phyloP scores from a whole-genome alignment of 225 moss, liverwort and hornwort species.

The Polytrichum formosum region DNA sequence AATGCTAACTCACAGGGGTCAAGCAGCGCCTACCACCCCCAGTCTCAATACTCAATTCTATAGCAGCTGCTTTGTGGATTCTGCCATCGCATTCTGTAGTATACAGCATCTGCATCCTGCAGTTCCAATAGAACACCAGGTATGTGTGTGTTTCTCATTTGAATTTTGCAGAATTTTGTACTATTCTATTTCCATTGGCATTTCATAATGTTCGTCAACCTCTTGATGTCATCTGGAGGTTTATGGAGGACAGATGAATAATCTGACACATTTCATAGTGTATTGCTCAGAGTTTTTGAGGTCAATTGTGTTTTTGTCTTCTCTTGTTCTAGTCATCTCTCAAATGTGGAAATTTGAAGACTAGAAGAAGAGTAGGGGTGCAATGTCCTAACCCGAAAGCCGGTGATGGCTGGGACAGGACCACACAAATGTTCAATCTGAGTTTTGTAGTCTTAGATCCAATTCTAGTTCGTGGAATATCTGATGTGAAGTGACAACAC shows the following conservation, averaged over 20 bases:
- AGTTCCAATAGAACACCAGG: slow-evolving; percentile 78
- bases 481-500: too few relatives aligned
- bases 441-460: too few relatives aligned
- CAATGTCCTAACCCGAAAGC: too few relatives aligned
- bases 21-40: slow-evolving; percentile 31
- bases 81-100: slow-evolving; percentile 86
- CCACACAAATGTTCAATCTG: too few relatives aligned
- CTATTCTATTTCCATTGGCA: not conserved
- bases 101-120: slow-evolving; percentile 79
- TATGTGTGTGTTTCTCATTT: slow-evolving; percentile 14
- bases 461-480: too few relatives aligned
- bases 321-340: too few relatives aligned
- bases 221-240: slow-evolving; percentile 13
- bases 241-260: not conserved
- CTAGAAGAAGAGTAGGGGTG: too few relatives aligned
- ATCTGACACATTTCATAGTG: too few relatives aligned
- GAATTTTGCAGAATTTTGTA: slow-evolving; percentile 8
- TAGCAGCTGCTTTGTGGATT: slow-evolving; percentile 76
- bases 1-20: slow-evolving; percentile 43
- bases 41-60: slow-evolving; percentile 48
- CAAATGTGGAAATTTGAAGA: too few relatives aligned
- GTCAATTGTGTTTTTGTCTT: too few relatives aligned
- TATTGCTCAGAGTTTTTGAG: too few relatives aligned
- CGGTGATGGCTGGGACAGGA: too few relatives aligned
- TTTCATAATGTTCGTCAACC: not conserved